Percentiles rank a stretch among this genome's conserved stretches.
These are phyloP conservation scores for Cryphonectria japonica DNA, from an alignment of 2,329 filamentous ascomycete genomes.

Conservation along the genomic window DNA sequence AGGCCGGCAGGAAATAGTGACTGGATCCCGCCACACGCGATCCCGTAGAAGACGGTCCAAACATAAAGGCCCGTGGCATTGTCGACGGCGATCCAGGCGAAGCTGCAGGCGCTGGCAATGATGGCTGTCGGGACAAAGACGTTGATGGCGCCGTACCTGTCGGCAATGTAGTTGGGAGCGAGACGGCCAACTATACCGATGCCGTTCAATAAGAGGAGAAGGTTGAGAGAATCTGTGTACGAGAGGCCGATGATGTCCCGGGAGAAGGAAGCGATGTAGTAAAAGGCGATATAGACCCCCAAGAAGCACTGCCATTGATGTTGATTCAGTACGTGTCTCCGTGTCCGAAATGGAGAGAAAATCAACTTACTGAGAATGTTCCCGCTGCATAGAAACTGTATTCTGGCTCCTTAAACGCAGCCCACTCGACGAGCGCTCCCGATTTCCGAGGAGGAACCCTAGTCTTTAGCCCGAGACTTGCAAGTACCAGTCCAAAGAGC, in stretches of 20 bases:
- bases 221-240: constrained; percentile 58
- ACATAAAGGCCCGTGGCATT: constrained; percentile 57
- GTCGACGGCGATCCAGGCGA: constrained; percentile 63
- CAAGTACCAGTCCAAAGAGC: constrained; percentile 48
- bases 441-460: constrained; percentile 52
- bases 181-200: constrained; percentile 62
- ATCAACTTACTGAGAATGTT: constrained; percentile 50
- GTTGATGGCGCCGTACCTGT: constrained; percentile 63
- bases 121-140: constrained; percentile 55
- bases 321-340: neutral
- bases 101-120: constrained; percentile 49
- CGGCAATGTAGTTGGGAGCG: constrained; percentile 61
- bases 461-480: constrained; percentile 47
- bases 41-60: constrained; percentile 67
- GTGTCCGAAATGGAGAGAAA: neutral
- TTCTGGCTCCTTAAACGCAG: constrained; percentile 58
- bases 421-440: constrained; percentile 58
- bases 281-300: constrained; percentile 61
- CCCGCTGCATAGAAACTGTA: constrained; percentile 57
- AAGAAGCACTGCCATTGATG: constrained; percentile 46
- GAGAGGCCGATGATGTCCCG: constrained; percentile 47
- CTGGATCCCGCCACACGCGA: constrained; percentile 67
- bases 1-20: constrained; percentile 67
- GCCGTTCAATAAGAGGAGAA: constrained; percentile 69
- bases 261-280: constrained; percentile 59